Percentiles rank a stretch among this genome's conserved stretches.
These are phyloP conservation scores for Trapa incisa DNA, from an alignment of 345 rosid genomes.

Conservation along the genomic window DNA sequence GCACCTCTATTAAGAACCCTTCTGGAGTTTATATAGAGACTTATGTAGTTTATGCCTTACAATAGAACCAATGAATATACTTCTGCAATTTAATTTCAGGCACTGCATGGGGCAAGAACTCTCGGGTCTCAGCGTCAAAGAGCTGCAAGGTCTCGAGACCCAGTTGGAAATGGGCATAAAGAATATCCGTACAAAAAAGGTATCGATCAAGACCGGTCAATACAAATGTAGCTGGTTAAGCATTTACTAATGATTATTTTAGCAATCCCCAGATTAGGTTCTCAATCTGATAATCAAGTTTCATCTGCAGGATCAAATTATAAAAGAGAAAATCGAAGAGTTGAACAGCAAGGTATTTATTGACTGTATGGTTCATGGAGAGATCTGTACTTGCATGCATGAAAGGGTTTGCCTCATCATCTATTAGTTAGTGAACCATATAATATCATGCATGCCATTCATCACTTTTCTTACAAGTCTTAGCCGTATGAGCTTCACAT, in stretches of 20 bases:
- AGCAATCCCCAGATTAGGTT: no score
- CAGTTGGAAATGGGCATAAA: not conserved
- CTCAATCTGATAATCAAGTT: not conserved
- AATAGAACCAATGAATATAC: no score
- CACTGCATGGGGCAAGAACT: conserved; percentile 2
- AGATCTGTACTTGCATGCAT: no score
- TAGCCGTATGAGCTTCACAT: no score
- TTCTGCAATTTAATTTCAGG: not conserved
- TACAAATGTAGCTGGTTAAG: no score
- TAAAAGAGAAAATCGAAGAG: conserved; percentile 8
- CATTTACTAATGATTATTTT: not conserved
- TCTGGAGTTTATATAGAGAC: no score
- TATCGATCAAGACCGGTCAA: not conserved
- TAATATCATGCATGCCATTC: no score
- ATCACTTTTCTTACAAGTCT: no score
- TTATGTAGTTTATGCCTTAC: no score
- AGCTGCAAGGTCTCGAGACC: not conserved
- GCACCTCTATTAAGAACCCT: no score
- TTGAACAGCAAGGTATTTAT: conserved; percentile 6
- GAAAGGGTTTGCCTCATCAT: no score
- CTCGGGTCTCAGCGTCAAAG: conserved; percentile 1
- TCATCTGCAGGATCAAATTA: conserved; percentile 7
- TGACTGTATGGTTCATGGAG: not conserved
- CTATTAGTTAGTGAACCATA: no score
- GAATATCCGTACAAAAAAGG: conserved; percentile 3